Percentiles rank a stretch among this genome's conserved stretches.
Evolutionary conservation across 2,329 filamentous ascomycete genomes (phyloP).

Genomic region (Calonectria pseudoreteaudii): DNA sequence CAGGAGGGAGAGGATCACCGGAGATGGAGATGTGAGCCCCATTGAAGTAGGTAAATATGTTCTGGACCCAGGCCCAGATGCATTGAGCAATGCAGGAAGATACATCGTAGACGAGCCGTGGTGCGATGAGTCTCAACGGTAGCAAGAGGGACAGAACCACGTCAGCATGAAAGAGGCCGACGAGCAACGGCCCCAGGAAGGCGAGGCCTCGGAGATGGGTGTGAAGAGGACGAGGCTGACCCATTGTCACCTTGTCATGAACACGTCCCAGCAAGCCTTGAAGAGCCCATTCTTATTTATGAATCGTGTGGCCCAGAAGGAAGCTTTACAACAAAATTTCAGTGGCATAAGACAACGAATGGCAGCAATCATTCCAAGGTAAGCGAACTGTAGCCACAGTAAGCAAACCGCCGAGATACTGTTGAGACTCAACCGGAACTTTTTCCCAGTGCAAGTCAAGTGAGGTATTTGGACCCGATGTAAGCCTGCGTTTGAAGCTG

Average conservation of each 20-base stretch:
- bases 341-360: constrained; percentile 15
- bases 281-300: not conserved
- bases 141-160: constrained; percentile 62
- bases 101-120: constrained; percentile 62
- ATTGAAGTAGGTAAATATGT: constrained; percentile 66
- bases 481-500: not conserved
- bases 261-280: not conserved
- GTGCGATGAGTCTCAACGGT: constrained; percentile 59
- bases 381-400: not conserved
- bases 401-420: not conserved
- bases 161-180: constrained; percentile 64
- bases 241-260: constrained; percentile 19
- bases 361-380: constrained; percentile 26
- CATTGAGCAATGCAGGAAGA: constrained; percentile 66
- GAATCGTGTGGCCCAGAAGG: not conserved
- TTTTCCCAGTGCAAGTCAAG: not conserved
- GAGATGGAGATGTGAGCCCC: constrained; percentile 64
- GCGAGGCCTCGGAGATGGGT: constrained; percentile 56
- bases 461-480: not conserved
- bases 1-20: constrained; percentile 61
- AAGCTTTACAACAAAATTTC: constrained; percentile 15
- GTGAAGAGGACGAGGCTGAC: constrained; percentile 37
- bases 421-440: constrained; percentile 3
- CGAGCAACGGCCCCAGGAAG: constrained; percentile 63
- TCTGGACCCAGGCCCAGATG: constrained; percentile 69